Base-by-base conservation (phyloP, 208 protist species). In the Ichthyophonus hoferi region DNA sequence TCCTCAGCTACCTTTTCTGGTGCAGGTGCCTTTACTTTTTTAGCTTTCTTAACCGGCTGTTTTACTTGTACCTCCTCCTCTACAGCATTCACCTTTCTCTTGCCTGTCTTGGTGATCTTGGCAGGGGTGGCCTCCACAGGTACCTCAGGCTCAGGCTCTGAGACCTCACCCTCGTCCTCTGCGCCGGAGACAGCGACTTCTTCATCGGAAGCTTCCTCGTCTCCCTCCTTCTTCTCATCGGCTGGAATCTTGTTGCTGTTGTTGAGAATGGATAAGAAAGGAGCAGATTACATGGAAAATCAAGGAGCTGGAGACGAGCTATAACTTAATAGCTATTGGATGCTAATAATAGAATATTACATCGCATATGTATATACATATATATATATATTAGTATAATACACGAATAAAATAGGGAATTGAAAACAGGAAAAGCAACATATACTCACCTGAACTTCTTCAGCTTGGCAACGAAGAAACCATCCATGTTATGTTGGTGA, bases 401-500 rank as follows among this genome's bases (percentile, higher is more conserved):
- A 84, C 17, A 84, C 37, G 7, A 50, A 0, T 24, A 43, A 84
- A 84, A 0, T 43, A 37, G 0, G 14, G 31, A 43, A 84, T 0
- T 43, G 33, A 84, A 84, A n/a, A 84, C 31, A 38, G 3, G 42
- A 38, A 79, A 39, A 79, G 77, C 31, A 81, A 37, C 33, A 37
- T 38, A 37, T 39, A 0, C 39, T 42, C 41, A 85, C 43, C 42
- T 79, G 40, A 87, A 58, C 76, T 99, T 99, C 90, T 97, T 96
- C 50, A 99, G 92, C 93, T 99, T 99, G 91, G 95, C 97, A 1
- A 99, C 98, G 93, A 97, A 99, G 96, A 99, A 99, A 83, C 99
- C 99, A 89, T 99, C 98, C 96, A 99, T 99, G 94, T 99, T 99
- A 94, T 99, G 97, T 35, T 96, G 95, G 91, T 99, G 99, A 34